phyloP scores from a whole-genome alignment of 192 early-diverging fungal species.

The Mortierella hygrophila region DNA sequence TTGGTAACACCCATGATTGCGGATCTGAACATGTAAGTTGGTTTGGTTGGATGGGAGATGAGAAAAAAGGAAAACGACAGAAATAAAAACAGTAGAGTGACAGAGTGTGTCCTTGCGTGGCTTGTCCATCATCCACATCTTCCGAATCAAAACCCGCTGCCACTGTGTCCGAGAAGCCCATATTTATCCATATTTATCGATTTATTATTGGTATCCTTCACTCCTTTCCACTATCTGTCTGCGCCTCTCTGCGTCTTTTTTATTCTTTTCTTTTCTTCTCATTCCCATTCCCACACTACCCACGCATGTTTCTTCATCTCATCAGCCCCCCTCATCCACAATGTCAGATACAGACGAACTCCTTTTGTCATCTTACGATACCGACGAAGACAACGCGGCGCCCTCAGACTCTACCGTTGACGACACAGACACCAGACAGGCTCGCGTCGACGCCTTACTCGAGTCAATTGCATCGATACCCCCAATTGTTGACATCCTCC shows the following conservation, averaged over 20 bases:
- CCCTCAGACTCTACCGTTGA: neutral
- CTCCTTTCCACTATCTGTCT: neutral
- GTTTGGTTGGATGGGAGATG: neutral
- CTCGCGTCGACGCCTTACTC: neutral
- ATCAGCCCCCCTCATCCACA: neutral
- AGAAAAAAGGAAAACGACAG: neutral
- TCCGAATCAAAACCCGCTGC: neutral
- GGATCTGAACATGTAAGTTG: neutral
- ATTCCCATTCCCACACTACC: neutral
- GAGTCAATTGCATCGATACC: neutral
- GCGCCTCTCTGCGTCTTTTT: neutral
- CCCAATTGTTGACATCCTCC: neutral
- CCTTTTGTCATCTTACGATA: neutral
- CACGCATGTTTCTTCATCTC: neutral
- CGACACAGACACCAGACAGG: neutral
- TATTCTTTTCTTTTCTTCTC: neutral
- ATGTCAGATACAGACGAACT: neutral
- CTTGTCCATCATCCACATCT: neutral
- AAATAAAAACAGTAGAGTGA: neutral
- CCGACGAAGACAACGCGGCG: neutral
- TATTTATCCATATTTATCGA: too few relatives aligned
- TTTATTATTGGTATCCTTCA: too few relatives aligned
- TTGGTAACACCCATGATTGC: slow-evolving; percentile 40
- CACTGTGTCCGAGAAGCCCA: too few relatives aligned
- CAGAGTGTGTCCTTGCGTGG: neutral